These are phyloP conservation scores for Penicillium crustosum DNA, from an alignment of 2,329 filamentous ascomycete genomes.

Conservation along the genomic window DNA sequence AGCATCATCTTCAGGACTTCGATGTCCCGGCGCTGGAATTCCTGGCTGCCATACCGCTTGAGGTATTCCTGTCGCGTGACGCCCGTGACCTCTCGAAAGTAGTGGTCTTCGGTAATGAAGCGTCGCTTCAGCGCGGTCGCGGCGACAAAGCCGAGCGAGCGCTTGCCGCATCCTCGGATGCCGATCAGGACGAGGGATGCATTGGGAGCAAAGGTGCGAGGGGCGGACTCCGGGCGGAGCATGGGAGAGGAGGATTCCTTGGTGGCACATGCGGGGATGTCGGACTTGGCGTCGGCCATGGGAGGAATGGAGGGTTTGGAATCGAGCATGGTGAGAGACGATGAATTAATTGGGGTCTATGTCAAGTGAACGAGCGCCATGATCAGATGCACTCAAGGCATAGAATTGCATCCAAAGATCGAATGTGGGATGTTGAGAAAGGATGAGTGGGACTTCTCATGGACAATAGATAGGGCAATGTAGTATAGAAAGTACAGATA, in stretches of 20 bases:
- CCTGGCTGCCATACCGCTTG: constrained; percentile 41
- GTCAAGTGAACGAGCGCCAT: constrained; percentile 6
- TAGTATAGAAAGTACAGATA: neutral
- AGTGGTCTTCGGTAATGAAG: constrained; percentile 48
- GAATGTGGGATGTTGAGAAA: neutral
- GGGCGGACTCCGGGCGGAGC: neutral
- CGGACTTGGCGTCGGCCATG: neutral
- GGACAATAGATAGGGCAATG: neutral
- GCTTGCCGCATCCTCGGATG: constrained; percentile 47
- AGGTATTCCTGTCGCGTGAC: constrained; percentile 45
- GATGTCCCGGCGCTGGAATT: constrained; percentile 45
- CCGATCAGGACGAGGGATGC: constrained; percentile 46
- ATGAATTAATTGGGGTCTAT: constrained; percentile 1
- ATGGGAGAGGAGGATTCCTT: neutral
- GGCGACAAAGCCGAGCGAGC: constrained; percentile 46
- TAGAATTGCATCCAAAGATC: neutral
- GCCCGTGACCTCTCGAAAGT: constrained; percentile 45
- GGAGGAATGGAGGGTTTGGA: neutral
- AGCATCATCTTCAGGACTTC: constrained; percentile 46
- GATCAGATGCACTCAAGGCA: neutral
- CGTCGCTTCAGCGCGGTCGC: constrained; percentile 44
- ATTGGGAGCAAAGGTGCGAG: constrained; percentile 37
- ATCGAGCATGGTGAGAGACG: constrained; percentile 1
- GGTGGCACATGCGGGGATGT: neutral
- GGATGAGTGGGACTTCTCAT: neutral